A percentile compares a stretch with the other conserved stretches of the same genome.
These are phyloP conservation scores for Fomitopsis palustris DNA, from an alignment of 1,284 basidiomycete genomes.

Conservation along the genomic window DNA sequence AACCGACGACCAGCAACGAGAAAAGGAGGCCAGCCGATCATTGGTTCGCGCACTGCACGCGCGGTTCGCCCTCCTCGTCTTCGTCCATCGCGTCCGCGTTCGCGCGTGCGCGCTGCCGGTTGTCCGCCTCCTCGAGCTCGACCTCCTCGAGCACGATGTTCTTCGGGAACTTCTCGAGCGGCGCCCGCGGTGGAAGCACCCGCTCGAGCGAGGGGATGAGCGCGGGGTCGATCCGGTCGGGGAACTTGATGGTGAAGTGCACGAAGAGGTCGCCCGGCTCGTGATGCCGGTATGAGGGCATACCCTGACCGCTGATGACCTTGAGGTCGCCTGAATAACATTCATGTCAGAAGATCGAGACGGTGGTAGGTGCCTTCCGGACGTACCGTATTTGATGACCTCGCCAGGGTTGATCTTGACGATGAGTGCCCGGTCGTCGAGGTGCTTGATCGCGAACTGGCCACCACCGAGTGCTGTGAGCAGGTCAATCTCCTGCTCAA, in stretches of 20 bases:
- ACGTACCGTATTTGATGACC: conserved; percentile 88
- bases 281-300: conserved; percentile 98
- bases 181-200: conserved; percentile 80
- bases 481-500: conserved; percentile 88
- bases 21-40: conserved; percentile 30
- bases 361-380: too few species aligned
- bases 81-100: conserved; percentile 83
- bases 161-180: conserved; percentile 69
- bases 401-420: conserved; percentile 89
- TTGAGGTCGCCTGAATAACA: conserved; percentile 72
- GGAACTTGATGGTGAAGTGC: conserved; percentile 88
- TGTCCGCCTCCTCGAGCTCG: conserved; percentile 79
- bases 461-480: conserved; percentile 94
- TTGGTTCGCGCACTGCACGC: conserved; percentile 84
- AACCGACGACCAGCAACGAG: not conserved
- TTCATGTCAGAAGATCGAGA: too few species aligned
- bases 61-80: conserved; percentile 66
- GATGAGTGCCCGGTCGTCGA: conserved; percentile 88
- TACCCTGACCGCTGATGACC: conserved; percentile 92
- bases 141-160: conserved; percentile 82
- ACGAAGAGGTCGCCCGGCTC: conserved; percentile 94
- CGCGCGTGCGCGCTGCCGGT: conserved; percentile 61
- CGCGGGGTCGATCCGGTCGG: conserved; percentile 72
- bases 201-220: conserved; percentile 78
- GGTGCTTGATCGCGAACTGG: conserved; percentile 86